phyloP scores from a whole-genome alignment of 2,329 filamentous ascomycete genomes.

The Botrytis hyacinthi region DNA sequence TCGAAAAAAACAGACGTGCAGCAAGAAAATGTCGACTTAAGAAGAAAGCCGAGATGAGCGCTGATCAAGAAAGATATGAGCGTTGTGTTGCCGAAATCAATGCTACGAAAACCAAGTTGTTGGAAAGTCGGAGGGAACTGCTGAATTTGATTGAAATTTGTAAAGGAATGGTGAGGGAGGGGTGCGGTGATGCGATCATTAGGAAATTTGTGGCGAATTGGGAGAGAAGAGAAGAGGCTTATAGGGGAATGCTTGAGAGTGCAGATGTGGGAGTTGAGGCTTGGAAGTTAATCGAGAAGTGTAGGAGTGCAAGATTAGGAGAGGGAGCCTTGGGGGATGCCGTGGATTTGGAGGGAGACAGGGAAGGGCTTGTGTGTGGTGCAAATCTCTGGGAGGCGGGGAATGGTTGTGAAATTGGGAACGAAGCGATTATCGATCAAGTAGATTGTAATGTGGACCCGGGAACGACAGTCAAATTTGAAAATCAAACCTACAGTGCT shows the following conservation, averaged over 20 bases:
- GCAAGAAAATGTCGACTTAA: conserved; percentile 12
- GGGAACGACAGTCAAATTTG: background rate
- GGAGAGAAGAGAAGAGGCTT: conserved; percentile 5
- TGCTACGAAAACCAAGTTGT: background rate
- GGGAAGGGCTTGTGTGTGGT: too few species aligned
- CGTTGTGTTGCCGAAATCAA: background rate
- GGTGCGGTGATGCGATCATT: background rate
- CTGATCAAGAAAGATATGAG: background rate
- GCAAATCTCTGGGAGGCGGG: background rate
- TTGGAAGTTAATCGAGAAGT: conserved; percentile 1
- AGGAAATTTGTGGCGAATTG: conserved; percentile 1
- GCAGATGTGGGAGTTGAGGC: background rate
- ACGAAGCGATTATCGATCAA: background rate
- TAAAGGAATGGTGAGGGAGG: background rate
- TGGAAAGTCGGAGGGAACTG: background rate
- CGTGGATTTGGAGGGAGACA: background rate
- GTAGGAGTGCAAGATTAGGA: conserved; percentile 6
- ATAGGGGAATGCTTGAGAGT: conserved; percentile 4
- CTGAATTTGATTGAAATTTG: conserved; percentile 1
- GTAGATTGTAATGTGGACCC: background rate
- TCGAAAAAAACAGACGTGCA: conserved; percentile 5
- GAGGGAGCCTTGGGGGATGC: background rate
- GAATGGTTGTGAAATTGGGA: background rate
- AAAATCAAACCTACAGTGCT: background rate
- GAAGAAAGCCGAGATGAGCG: conserved; percentile 1